Base-by-base conservation (phyloP, 2,329 filamentous ascomycete genomes). In the Huntiella decipiens region DNA sequence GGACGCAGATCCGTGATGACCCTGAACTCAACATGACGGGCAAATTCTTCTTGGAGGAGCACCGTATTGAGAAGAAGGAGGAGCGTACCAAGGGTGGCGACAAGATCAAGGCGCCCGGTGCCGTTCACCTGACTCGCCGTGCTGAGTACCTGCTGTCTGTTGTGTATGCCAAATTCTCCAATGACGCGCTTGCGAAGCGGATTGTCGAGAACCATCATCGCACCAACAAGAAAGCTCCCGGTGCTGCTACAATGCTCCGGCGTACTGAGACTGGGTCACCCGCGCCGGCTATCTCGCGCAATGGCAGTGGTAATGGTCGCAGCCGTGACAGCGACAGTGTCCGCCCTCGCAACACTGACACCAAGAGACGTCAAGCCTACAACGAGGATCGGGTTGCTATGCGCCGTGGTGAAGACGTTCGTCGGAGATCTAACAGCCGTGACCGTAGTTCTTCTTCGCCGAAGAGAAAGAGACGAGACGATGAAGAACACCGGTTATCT, bases 41-140 rank as follows among this genome's bases (percentile, higher is more conserved):
- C 55, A 96, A 95, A 57, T 83, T 96, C 58, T 98, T 93, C 64
- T 66, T 98, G 1, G 91, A 98, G 58, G 92, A 98, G 61, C 87
- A 96, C 60, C 82, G 88, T n/a, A 88, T 96, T 13, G 91, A 93
- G 60, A 91, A 92, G 64, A 96, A 96, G 60, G 87, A 91, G 56
- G 86, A 95, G 60, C 80, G 91, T 33, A 82, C 70, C 56, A 84
- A 85, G 56, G 74, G 66, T 12, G 79, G 84, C 13, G 81, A 79
- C 47, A 78, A 79, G 51, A 82, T 83, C 33, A 92, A 93, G 56
- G 93, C 88, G 2, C 91, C 91, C 3, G 91, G 91, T n/a, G 88
- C 91, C 16, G 91, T 98, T 22, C 91, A 98, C 58, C 76, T 98
- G 38, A 88, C 96, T 45, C 84, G 91, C 41, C 82, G 91, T 49